These are phyloP conservation scores for Tricholoma sp. DNA, from an alignment of 768 basidiomycete genomes.

Conservation along the genomic window DNA sequence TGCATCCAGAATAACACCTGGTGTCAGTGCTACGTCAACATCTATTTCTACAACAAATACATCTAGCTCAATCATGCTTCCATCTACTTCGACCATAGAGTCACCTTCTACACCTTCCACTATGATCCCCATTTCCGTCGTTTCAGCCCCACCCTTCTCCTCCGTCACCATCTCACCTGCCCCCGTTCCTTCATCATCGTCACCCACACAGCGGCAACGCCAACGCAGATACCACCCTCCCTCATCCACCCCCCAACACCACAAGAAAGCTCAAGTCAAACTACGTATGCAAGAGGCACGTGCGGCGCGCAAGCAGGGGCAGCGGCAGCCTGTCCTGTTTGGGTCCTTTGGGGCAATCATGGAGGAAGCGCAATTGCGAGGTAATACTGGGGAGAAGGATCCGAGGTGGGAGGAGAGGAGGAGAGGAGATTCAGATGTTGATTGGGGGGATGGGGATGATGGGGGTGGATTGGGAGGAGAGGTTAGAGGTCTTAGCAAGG, in stretches of 20 bases:
- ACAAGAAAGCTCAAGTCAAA: constrained; percentile 19
- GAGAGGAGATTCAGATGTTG: constrained; percentile 24
- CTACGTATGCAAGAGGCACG: constrained; percentile 19
- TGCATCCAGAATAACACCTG: background rate
- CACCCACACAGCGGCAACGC: constrained; percentile 6
- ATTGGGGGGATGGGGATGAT: constrained; percentile 67
- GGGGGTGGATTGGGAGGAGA: constrained; percentile 22
- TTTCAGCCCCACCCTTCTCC: constrained; percentile 19
- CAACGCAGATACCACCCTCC: constrained; percentile 25
- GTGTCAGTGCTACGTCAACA: too few relatives aligned
- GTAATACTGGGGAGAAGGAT: constrained; percentile 28
- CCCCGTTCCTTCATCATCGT: background rate
- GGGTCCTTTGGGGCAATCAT: constrained; percentile 49
- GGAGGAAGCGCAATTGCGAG: constrained; percentile 46
- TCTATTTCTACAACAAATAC: background rate
- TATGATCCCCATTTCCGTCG: background rate
- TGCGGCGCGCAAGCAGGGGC: constrained; percentile 17
- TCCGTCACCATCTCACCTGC: constrained; percentile 22
- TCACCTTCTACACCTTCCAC: background rate
- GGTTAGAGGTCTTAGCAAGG: background rate
- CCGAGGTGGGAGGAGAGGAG: constrained; percentile 46
- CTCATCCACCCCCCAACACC: constrained; percentile 20
- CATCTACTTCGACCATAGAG: background rate
- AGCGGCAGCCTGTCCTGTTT: constrained; percentile 28
- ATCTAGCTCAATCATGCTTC: background rate